phyloP scores from a whole-genome alignment of 495 filamentous ascomycete species.

The Lasiosphaeriaceae sp. region DNA sequence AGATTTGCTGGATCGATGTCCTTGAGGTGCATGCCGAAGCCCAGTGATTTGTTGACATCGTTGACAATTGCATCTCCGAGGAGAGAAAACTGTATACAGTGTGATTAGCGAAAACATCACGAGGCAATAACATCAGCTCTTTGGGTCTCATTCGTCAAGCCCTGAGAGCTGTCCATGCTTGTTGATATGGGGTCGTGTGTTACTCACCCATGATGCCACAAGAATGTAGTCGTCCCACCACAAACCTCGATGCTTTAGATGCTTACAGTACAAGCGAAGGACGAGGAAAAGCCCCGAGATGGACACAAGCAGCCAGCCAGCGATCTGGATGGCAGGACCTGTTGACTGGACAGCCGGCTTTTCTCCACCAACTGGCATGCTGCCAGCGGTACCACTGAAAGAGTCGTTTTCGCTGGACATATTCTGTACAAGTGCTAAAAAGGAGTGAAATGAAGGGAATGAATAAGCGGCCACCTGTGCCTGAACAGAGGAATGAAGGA shows the following conservation, averaged over 20 bases:
- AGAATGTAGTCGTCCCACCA: conserved; percentile 33
- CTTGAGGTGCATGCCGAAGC: conserved; percentile 18
- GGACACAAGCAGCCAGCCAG: conserved; percentile 16
- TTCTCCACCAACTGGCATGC: neutral
- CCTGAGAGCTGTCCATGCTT: neutral
- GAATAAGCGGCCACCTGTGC: neutral
- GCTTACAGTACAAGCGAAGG: conserved; percentile 32
- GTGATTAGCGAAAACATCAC: neutral
- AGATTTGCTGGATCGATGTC: conserved; percentile 10
- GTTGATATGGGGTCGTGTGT: neutral
- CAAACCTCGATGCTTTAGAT: conserved; percentile 15
- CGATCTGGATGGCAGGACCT: conserved; percentile 7
- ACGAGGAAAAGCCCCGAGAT: conserved; percentile 22
- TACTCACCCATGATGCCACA: conserved; percentile 23
- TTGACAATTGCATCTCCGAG: conserved; percentile 13
- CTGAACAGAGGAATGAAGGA: neutral
- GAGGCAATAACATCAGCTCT: too few relatives aligned
- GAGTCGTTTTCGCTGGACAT: neutral
- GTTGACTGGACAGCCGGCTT: conserved; percentile 3
- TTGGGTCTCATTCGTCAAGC: too few relatives aligned
- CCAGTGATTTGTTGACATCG: conserved; percentile 16
- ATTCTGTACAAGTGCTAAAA: neutral
- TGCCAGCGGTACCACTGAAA: neutral
- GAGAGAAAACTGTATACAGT: conserved; percentile 16
- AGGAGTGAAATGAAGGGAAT: neutral